phyloP scores from a whole-genome alignment of 23 red algal species.

The Gracilaria domingensis region DNA sequence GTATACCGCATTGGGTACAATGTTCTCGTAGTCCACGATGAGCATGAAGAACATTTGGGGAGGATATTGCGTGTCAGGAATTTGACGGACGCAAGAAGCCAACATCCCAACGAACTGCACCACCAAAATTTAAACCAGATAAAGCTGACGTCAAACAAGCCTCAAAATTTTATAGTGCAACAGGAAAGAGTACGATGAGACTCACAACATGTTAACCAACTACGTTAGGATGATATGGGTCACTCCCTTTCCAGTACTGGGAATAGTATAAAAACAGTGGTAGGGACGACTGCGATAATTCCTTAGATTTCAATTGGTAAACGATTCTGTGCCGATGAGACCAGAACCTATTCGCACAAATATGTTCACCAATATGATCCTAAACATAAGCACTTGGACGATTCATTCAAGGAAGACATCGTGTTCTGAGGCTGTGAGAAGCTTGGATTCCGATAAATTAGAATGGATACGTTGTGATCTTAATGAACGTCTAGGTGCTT shows the following conservation, averaged over 20 bases:
- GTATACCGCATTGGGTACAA: neutral
- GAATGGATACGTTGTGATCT: neutral
- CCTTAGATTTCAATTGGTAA: too few species aligned
- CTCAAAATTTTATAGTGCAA: neutral
- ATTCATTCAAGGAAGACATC: neutral
- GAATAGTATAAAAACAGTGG: too few species aligned
- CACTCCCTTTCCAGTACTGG: too few species aligned
- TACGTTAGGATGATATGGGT: too few species aligned
- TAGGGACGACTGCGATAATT: too few species aligned
- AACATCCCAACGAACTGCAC: neutral
- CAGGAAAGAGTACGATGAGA: neutral
- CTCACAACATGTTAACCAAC: too few species aligned
- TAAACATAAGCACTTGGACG: neutral
- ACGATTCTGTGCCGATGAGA: too few species aligned
- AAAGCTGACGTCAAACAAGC: neutral
- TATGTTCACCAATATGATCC: neutral
- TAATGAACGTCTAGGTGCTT: neutral
- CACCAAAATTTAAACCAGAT: neutral
- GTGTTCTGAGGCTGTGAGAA: neutral
- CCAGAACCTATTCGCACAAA: neutral
- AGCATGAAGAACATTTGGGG: neutral
- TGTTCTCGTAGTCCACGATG: neutral
- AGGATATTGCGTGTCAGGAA: constrained; percentile 12
- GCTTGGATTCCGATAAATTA: neutral
- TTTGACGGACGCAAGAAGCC: constrained; percentile 12